Percentiles rank a stretch among this genome's conserved stretches.
These are phyloP conservation scores for Daucus carota DNA, from an alignment of 129 eudicot species.

Conservation along the genomic window DNA sequence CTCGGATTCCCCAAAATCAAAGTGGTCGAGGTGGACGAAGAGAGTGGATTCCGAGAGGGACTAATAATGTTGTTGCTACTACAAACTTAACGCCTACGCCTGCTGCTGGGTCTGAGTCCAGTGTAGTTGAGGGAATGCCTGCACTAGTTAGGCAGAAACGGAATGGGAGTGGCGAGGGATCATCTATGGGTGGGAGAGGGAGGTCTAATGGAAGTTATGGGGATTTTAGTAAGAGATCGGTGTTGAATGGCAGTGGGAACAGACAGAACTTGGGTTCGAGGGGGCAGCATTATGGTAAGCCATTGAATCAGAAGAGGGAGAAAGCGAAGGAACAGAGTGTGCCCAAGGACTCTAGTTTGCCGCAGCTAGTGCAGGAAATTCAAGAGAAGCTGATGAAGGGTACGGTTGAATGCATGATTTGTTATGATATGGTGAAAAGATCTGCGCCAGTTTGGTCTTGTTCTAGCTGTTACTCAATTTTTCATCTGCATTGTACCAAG, in stretches of 20 bases:
- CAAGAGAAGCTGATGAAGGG: conserved; percentile 78
- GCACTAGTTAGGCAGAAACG: background rate
- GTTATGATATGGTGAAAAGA: conserved; percentile 91
- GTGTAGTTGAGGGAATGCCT: conserved; percentile 4
- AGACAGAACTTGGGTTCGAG: conserved; percentile 26
- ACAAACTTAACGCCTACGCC: conserved; percentile 9
- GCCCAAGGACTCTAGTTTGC: conserved; percentile 32
- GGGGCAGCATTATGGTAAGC: conserved; percentile 29
- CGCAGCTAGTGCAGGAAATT: conserved; percentile 84
- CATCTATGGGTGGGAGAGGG: conserved; percentile 4
- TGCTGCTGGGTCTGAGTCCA: background rate
- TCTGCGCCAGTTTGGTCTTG: conserved; percentile 92
- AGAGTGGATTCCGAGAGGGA: conserved; percentile 75
- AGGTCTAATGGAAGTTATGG: conserved; percentile 21
- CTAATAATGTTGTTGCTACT: conserved; percentile 14
- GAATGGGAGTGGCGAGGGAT: conserved; percentile 4
- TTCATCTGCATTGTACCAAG: conserved; percentile 71
- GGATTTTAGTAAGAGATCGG: conserved; percentile 19
- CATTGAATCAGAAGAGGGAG: conserved; percentile 29
- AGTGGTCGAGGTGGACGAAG: conserved; percentile 32
- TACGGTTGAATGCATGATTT: conserved; percentile 85
- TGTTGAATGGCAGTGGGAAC: conserved; percentile 17
- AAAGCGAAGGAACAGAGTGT: conserved; percentile 27
- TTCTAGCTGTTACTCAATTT: conserved; percentile 76
- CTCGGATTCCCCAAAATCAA: conserved; percentile 21